These are phyloP conservation scores for Fusarium foetens DNA, from an alignment of 2,329 filamentous ascomycete genomes.

Conservation along the genomic window DNA sequence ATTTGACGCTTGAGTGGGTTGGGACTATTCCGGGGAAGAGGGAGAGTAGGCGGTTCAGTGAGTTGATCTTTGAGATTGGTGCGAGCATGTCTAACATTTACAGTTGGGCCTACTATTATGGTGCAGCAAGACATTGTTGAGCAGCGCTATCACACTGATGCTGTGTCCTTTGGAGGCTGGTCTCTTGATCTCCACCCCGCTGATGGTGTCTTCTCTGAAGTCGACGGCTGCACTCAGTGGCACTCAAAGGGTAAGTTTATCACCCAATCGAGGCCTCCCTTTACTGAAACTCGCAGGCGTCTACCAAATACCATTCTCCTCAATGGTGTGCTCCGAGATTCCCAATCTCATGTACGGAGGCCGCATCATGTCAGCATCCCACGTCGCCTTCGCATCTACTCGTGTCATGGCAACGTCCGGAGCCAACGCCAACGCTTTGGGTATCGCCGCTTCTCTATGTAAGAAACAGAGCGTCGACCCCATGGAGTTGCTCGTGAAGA, in stretches of 20 bases:
- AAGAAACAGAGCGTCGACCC: slow-evolving; percentile 1
- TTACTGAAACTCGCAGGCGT: background rate
- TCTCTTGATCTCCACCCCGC: slow-evolving; percentile 17
- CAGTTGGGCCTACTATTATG: slow-evolving; percentile 18
- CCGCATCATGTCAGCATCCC: slow-evolving; percentile 17
- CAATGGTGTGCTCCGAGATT: slow-evolving; percentile 8
- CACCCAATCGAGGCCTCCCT: rapidly evolving
- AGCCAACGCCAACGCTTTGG: slow-evolving; percentile 16
- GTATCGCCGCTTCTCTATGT: slow-evolving; percentile 6
- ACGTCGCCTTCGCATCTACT: slow-evolving; percentile 19
- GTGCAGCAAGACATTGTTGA: slow-evolving; percentile 13
- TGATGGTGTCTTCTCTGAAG: slow-evolving; percentile 19
- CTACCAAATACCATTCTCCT: slow-evolving; percentile 17
- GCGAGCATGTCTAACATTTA: background rate
- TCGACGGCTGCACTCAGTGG: slow-evolving; percentile 20
- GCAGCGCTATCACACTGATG: slow-evolving; percentile 8
- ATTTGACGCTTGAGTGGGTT: slow-evolving; percentile 19
- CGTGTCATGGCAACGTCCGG: slow-evolving; percentile 19
- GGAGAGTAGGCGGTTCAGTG: slow-evolving; percentile 13
- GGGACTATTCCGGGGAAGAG: slow-evolving; percentile 12
- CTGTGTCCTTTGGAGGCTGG: slow-evolving; percentile 17
- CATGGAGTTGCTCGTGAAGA: background rate
- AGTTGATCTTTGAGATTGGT: background rate
- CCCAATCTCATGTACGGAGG: slow-evolving; percentile 24
- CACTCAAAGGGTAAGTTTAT: slow-evolving; percentile 5